Percentiles rank a stretch among this genome's conserved stretches.
phyloP scores from a whole-genome alignment of 2,329 filamentous ascomycete species.

The Aureobasidium sp. region DNA sequence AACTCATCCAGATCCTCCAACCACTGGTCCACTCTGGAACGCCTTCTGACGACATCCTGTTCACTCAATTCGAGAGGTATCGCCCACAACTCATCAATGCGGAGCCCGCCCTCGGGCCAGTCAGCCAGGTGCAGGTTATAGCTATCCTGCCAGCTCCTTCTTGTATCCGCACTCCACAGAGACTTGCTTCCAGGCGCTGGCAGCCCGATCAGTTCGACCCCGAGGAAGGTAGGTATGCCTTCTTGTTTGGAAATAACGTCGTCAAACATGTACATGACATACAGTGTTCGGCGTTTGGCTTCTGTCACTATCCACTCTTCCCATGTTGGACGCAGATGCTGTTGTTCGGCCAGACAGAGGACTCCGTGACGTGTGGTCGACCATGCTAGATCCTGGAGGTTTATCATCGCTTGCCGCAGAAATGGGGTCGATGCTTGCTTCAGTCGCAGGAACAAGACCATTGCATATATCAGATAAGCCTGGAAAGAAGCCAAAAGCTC shows the following conservation, averaged over 20 bases:
- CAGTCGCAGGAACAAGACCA: background rate
- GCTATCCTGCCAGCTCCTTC: background rate
- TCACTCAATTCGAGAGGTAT: background rate
- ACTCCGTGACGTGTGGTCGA: conserved; percentile 32
- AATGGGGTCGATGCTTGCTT: background rate
- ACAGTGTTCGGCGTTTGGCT: conserved; percentile 47
- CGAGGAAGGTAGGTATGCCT: conserved; percentile 42
- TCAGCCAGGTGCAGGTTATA: background rate
- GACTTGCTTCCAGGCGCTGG: conserved; percentile 25
- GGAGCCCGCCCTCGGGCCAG: background rate
- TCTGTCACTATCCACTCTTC: conserved; percentile 49
- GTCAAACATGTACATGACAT: conserved; percentile 49
- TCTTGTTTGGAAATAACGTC: conserved; percentile 42
- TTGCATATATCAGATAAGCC: background rate
- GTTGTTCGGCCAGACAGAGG: conserved; percentile 37
- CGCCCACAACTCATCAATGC: conserved; percentile 14
- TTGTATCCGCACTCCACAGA: background rate
- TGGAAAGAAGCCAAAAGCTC: background rate
- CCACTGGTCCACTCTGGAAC: conserved; percentile 36
- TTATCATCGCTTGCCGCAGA: background rate
- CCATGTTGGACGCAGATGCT: conserved; percentile 40
- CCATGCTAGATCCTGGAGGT: background rate
- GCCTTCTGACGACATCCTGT: conserved; percentile 23
- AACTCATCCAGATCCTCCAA: conserved; percentile 47
- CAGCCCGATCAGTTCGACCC: conserved; percentile 42